Percentiles rank a stretch among this genome's conserved stretches.
Conservation (phyloP, 108 stramenopile genomes). For the Fragilaria crotonensis region DNA sequence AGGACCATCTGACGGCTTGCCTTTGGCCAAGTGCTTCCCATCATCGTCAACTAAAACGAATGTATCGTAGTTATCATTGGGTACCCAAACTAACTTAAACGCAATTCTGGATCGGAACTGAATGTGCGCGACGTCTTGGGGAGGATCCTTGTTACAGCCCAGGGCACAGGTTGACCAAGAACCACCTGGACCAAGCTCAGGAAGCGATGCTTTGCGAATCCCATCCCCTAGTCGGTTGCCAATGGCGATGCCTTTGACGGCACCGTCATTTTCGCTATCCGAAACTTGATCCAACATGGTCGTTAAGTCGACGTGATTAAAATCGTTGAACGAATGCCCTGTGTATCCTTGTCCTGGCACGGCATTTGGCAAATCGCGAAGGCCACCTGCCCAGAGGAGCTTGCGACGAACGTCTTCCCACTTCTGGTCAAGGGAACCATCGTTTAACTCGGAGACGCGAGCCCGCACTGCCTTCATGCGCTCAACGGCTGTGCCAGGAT, state of each 20-base stretch:
- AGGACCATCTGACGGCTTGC: slow-evolving; percentile 34
- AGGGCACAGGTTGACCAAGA: slow-evolving; percentile 82
- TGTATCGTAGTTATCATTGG: slow-evolving; percentile 61
- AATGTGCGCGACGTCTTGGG: slow-evolving; percentile 86
- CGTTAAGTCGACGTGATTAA: slow-evolving; percentile 87
- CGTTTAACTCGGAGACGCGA: slow-evolving; percentile 42
- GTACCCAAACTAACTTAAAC: slow-evolving; percentile 89
- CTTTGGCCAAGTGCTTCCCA: slow-evolving; percentile 36
- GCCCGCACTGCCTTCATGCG: slow-evolving; percentile 50
- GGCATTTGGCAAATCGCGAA: slow-evolving; percentile 61
- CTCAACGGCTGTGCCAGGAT: slow-evolving; percentile 79
- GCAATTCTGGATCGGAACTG: slow-evolving; percentile 83
- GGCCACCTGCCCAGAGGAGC: slow-evolving; percentile 86
- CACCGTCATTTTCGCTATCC: slow-evolving; percentile 76
- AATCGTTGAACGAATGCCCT: slow-evolving; percentile 89
- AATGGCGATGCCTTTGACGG: slow-evolving; percentile 64
- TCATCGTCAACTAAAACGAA: slow-evolving; percentile 89
- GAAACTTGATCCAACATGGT: slow-evolving; percentile 68
- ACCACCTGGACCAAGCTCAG: slow-evolving; percentile 85
- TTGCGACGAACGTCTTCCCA: slow-evolving; percentile 80
- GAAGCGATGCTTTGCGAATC: slow-evolving; percentile 70
- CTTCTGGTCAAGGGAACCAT: slow-evolving; percentile 30
- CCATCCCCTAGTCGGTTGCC: slow-evolving; percentile 78
- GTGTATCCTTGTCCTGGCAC: slow-evolving; percentile 85
- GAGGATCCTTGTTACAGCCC: slow-evolving; percentile 75